These are phyloP conservation scores for Trichoderma sp. DNA, from an alignment of 2,329 filamentous ascomycete species.

Conservation along the genomic window DNA sequence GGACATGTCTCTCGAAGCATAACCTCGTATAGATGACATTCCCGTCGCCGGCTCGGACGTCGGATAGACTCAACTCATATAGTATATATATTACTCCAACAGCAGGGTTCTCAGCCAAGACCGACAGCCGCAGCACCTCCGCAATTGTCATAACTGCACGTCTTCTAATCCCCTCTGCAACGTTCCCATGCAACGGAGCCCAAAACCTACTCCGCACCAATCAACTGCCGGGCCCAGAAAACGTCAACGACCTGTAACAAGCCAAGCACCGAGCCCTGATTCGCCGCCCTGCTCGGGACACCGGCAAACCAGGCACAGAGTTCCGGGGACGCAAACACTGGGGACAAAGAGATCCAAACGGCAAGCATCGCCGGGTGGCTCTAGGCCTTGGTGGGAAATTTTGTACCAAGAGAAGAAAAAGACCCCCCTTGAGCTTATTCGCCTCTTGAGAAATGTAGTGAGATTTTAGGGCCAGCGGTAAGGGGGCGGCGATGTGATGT, in stretches of 20 bases:
- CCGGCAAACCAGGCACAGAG: not conserved
- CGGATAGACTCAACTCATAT: not conserved
- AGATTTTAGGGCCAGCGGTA: conserved; percentile 13
- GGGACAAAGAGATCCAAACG: not conserved
- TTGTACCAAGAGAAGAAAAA: not conserved
- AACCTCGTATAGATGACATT: no score
- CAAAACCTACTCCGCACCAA: not conserved
- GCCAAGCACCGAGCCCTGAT: not conserved
- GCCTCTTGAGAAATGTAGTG: not conserved
- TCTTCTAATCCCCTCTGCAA: not conserved
- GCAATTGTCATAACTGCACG: not conserved
- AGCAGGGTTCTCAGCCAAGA: not conserved
- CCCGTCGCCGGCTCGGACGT: not conserved
- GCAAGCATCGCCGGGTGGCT: not conserved
- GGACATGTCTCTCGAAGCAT: not conserved
- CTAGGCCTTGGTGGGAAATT: not conserved
- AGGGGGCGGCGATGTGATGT: not conserved
- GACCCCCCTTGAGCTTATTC: not conserved
- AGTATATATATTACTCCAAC: not conserved
- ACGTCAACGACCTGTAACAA: not conserved
- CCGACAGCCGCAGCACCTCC: not conserved
- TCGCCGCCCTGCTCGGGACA: not conserved
- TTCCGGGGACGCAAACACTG: not conserved
- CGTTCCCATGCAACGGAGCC: not conserved
- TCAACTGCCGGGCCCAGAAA: not conserved